Percentiles rank a stretch among this genome's conserved stretches.
phyloP scores from a whole-genome alignment of 148 eudicot species.

The Cornus suecica region DNA sequence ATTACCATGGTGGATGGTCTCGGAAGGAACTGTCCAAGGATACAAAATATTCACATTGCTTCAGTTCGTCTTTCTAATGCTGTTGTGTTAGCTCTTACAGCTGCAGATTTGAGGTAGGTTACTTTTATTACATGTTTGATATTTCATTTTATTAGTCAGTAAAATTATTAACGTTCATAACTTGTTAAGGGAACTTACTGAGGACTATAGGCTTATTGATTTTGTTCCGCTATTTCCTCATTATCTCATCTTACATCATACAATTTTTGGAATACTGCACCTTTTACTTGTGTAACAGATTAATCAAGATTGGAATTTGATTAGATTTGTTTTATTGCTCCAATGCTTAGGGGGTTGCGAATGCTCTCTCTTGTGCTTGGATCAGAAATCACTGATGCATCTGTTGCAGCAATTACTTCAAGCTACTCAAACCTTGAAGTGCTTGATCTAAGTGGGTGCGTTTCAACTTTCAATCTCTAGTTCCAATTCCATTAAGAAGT shows the following conservation, averaged over 20 bases:
- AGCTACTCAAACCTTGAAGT: conserved; percentile 77
- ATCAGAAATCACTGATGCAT: conserved; percentile 84
- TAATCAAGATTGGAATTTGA: background rate
- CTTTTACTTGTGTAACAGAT: background rate
- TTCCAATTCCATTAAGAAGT: background rate
- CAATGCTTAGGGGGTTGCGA: conserved; percentile 59
- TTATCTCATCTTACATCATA: background rate
- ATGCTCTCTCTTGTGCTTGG: conserved; percentile 88
- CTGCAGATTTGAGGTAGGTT: conserved; percentile 74
- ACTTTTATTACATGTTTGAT: background rate
- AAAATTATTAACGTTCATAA: background rate
- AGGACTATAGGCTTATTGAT: background rate
- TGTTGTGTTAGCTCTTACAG: conserved; percentile 79
- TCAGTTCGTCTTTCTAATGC: conserved; percentile 66
- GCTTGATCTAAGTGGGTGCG: conserved; percentile 97
- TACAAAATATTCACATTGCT: conserved; percentile 83
- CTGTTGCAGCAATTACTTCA: conserved; percentile 88
- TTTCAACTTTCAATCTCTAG: conserved; percentile 6
- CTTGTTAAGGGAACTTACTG: background rate
- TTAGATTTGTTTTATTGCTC: background rate
- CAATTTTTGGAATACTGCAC: background rate
- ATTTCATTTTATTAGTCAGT: background rate
- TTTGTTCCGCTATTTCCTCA: background rate
- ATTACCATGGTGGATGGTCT: conserved; percentile 58
- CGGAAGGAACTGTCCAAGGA: conserved; percentile 74